These are phyloP conservation scores for Pyricularia sp. DNA, from an alignment of 2,329 filamentous ascomycete species.

Conservation along the genomic window DNA sequence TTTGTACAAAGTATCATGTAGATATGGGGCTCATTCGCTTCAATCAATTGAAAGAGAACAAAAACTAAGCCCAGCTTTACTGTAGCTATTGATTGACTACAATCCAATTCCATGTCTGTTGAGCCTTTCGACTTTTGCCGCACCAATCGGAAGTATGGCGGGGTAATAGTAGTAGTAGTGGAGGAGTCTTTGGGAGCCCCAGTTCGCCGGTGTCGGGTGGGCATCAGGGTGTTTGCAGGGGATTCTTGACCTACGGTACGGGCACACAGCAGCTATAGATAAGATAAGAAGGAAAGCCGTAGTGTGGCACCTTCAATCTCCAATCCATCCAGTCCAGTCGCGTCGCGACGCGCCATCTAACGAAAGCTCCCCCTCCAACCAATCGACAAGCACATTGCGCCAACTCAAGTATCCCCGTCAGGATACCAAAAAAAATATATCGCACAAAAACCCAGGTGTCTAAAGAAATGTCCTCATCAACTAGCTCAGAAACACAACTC, in stretches of 20 bases:
- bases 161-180: neutral
- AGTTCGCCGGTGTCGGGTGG: neutral
- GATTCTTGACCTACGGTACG: neutral
- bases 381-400: neutral
- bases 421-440: neutral
- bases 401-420: neutral
- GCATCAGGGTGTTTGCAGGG: neutral
- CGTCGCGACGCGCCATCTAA: neutral
- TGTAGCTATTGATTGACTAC: neutral
- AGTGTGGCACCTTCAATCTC: neutral
- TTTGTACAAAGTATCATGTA: neutral
- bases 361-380: neutral
- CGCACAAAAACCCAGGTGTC: neutral
- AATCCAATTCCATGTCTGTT: neutral
- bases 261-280: neutral
- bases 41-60: neutral
- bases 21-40: neutral
- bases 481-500: conserved; percentile 50
- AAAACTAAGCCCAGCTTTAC: neutral
- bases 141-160: neutral
- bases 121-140: neutral
- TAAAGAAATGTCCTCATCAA: conserved; percentile 16
- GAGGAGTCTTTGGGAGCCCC: neutral
- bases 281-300: neutral
- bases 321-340: neutral